Conservation (phyloP, 2,329 filamentous ascomycete genomes). For the Botryosphaeria dothidea region DNA sequence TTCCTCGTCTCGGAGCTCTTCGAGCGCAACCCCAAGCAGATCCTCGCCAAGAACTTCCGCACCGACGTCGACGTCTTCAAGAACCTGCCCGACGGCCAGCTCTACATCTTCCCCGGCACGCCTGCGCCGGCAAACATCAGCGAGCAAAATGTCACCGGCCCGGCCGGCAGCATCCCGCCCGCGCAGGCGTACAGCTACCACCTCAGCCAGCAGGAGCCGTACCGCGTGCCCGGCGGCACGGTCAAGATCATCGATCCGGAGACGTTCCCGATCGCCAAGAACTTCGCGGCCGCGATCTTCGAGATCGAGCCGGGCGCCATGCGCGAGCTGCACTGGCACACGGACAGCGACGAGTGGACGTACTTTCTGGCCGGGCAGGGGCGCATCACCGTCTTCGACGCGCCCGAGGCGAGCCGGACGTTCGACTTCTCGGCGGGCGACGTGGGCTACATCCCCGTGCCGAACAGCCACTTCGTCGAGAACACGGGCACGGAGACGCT, state of each 20-base stretch:
- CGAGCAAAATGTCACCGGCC: conserved; percentile 48
- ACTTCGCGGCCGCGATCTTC: conserved; percentile 59
- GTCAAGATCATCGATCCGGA: conserved; percentile 61
- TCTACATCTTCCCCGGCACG: conserved; percentile 47
- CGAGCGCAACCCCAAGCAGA: conserved; percentile 42
- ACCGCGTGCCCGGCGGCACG: conserved; percentile 55
- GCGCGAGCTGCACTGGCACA: conserved; percentile 67
- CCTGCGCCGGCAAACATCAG: conserved; percentile 38
- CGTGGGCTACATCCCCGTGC: conserved; percentile 60
- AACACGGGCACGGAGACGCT: conserved; percentile 61
- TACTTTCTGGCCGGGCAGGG: conserved; percentile 60
- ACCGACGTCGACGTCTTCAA: conserved; percentile 39
- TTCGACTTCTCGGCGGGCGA: conserved; percentile 63
- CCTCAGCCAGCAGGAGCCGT: conserved; percentile 50
- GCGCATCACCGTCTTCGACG: conserved; percentile 58
- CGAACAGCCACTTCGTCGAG: conserved; percentile 61
- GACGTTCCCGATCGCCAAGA: conserved; percentile 58
- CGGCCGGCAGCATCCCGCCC: conserved; percentile 33
- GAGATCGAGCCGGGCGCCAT: conserved; percentile 63
- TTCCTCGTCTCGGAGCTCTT: conserved; percentile 60
- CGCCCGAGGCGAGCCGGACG: conserved; percentile 52
- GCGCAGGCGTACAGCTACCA: conserved; percentile 42
- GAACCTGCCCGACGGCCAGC: conserved; percentile 38
- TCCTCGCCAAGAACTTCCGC: conserved; percentile 46
- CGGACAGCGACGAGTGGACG: conserved; percentile 61